Conservation (phyloP, 2,329 filamentous ascomycete genomes). For the Cadophora sp. region DNA sequence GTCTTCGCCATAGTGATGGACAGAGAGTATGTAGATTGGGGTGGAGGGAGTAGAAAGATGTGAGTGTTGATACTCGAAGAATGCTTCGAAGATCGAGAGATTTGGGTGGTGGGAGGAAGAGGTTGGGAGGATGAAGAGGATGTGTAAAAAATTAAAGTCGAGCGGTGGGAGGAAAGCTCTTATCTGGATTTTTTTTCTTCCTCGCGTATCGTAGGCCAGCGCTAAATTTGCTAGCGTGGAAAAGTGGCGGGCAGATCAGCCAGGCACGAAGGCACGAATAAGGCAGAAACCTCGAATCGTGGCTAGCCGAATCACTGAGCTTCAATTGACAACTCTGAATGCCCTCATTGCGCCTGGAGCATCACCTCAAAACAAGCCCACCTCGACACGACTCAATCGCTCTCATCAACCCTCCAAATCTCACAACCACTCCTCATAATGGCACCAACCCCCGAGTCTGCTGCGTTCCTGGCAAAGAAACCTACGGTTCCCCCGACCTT, state of each 20-base stretch:
- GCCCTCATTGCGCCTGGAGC: constrained; percentile 1
- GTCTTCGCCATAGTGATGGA: constrained; percentile 66
- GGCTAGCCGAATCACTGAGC: not conserved
- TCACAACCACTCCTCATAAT: constrained; percentile 25
- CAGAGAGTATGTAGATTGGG: constrained; percentile 11
- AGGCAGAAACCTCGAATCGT: not conserved
- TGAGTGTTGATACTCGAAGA: constrained; percentile 21
- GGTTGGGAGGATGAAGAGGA: constrained; percentile 25
- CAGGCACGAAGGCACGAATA: constrained; percentile 14
- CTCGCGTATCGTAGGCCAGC: constrained; percentile 35
- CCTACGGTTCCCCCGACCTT: constrained; percentile 82
- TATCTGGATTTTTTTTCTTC: constrained; percentile 39
- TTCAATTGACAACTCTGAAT: constrained; percentile 19
- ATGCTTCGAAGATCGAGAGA: constrained; percentile 21
- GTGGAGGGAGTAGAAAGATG: constrained; percentile 19
- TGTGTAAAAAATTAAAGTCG: constrained; percentile 28
- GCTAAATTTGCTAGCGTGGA: constrained; percentile 20
- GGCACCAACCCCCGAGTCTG: constrained; percentile 87
- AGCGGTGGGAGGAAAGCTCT: constrained; percentile 39
- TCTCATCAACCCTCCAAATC: constrained; percentile 1
- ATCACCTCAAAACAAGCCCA: constrained; percentile 6
- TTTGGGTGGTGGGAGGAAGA: constrained; percentile 21
- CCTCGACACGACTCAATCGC: constrained; percentile 14
- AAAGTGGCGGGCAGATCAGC: constrained; percentile 15
- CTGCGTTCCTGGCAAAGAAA: constrained; percentile 82